Evolutionary conservation across 106 monocot species (phyloP), one percentile per base, ranked within the genome.

Genomic region (Dioscorea dumetorum): DNA sequence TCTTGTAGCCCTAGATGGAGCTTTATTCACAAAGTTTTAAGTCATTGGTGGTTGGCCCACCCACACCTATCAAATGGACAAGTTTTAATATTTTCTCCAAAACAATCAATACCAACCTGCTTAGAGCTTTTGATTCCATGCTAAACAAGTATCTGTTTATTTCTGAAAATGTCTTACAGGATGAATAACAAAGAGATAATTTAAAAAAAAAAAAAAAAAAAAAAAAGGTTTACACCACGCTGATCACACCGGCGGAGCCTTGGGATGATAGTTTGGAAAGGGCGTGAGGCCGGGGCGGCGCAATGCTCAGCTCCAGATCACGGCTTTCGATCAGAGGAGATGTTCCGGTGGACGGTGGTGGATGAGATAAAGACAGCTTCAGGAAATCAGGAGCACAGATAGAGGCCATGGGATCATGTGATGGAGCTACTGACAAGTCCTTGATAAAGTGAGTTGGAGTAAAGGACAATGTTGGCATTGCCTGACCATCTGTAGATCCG

Each of bases 291-390:
- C 57, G 62, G 24, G 81, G 81, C 2, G 81, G 81, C 8, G 76
- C 81, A 24, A 81, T 81, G 68, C 72, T 72, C 63, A 81, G 81
- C 67, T 81, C 76, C 33, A 81, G 62, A 58, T 76, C 76, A 20
- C 50, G 73, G 63, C 28, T 57, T 3, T 64, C 72, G 5, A 33
- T 24, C 41, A 58, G 17, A 9, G 67, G 58, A 49, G 72, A 33
- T 8, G 24, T 57, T 0, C 50, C 12, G 19, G 60, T 35, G 19
- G 59, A 15, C 7, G 57, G 33, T 15, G 56, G 65, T 62, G 75
- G 54, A 11, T 56, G 24, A 60, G 62, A 50, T 8, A 49, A 19
- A n/a, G 67, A 68, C 33, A 76, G 35, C 19, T 67, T 70, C 54
- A 71, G 71, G 52, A 80, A 63, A 63, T 70, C 61, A 11, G 75